phyloP scores from a whole-genome alignment of 73 alveolate genomes.

The Tetrahymena thermophila region DNA sequence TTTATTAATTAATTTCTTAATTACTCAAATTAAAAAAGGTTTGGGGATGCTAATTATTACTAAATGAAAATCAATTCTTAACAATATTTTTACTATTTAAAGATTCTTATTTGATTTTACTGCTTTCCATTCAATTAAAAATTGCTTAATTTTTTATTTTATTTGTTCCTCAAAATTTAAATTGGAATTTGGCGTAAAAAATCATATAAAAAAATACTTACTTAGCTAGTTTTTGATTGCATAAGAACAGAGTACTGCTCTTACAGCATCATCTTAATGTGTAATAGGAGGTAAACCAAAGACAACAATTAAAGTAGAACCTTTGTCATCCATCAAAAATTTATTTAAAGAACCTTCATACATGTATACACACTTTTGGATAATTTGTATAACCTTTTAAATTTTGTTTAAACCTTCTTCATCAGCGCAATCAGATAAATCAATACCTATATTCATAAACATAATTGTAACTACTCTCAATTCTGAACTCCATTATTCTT shows the following conservation, averaged over 20 bases:
- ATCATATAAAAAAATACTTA: not conserved
- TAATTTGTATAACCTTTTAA: conserved; percentile 61
- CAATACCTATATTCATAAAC: conserved; percentile 86
- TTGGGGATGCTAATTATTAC: too few species aligned
- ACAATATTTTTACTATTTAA: too few species aligned
- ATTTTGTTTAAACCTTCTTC: conserved; percentile 74
- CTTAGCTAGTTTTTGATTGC: conserved; percentile 64
- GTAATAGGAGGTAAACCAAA: conserved; percentile 95
- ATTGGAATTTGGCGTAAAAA: not conserved
- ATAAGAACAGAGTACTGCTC: conserved; percentile 83
- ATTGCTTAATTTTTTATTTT: too few species aligned
- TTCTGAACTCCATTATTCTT: conserved; percentile 86
- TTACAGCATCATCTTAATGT: conserved; percentile 88
- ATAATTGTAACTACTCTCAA: conserved; percentile 79
- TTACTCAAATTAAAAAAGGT: too few species aligned
- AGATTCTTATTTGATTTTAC: too few species aligned
- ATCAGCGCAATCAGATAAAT: conserved; percentile 73
- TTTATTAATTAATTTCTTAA: too few species aligned
- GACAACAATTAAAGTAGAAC: conserved; percentile 77
- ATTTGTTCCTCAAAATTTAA: too few species aligned
- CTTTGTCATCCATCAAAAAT: conserved; percentile 92
- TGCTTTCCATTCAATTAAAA: too few species aligned
- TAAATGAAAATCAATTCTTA: too few species aligned
- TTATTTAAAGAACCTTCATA: conserved; percentile 91
- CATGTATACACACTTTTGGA: conserved; percentile 80